phyloP scores from a whole-genome alignment of 177 flowering plant genomes.

The Vitis hybrid region DNA sequence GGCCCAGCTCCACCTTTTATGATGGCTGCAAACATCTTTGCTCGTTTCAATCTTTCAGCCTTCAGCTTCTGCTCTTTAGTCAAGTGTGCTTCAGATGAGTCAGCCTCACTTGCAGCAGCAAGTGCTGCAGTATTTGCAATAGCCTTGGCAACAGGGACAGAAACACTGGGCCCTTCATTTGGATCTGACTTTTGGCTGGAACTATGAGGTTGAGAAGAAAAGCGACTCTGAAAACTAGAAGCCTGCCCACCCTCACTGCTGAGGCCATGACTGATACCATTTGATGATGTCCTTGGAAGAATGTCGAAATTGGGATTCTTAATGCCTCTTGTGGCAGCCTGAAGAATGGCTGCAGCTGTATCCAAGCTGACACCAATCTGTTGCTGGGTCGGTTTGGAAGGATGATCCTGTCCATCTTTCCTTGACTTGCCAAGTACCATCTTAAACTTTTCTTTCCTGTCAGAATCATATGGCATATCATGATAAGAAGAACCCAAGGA shows the following conservation, averaged over 20 bases:
- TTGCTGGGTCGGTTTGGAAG: constrained; percentile 41
- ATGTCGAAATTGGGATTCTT: constrained; percentile 46
- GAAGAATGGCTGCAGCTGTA: constrained; percentile 75
- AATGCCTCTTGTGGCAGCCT: constrained; percentile 85
- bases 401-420: constrained; percentile 62
- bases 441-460: constrained; percentile 86
- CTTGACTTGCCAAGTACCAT: constrained; percentile 82
- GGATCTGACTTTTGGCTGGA: constrained; percentile 25
- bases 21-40: constrained; percentile 91
- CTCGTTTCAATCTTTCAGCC: constrained; percentile 90
- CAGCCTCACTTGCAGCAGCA: constrained; percentile 68
- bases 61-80: constrained; percentile 77
- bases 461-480: constrained; percentile 56
- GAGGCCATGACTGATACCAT: constrained; percentile 26
- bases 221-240: constrained; percentile 28
- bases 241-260: constrained; percentile 33
- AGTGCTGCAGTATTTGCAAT: constrained; percentile 60
- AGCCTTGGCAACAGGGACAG: constrained; percentile 45
- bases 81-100: constrained; percentile 67
- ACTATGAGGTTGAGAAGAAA: constrained; percentile 25
- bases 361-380: constrained; percentile 51
- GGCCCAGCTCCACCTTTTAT: constrained; percentile 60
- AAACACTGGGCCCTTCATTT: constrained; percentile 25
- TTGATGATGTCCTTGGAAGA: constrained; percentile 32
- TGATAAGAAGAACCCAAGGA: constrained; percentile 30